Base-by-base conservation (phyloP, 1,139 yeast species). In the Sugiyamaella neomexicana region DNA sequence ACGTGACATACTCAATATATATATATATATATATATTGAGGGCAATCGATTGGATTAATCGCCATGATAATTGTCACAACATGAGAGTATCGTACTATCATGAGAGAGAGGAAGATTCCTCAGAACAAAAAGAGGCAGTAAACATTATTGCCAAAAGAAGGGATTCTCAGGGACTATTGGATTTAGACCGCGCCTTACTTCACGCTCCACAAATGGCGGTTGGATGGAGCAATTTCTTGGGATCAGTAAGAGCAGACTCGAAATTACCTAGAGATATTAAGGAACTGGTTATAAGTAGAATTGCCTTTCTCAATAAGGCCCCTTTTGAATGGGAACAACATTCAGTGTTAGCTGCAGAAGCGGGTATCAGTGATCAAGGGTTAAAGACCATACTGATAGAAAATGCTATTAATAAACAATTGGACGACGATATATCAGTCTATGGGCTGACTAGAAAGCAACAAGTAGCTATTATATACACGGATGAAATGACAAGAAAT, bases 261-360 rank as follows among this genome's bases (percentile, higher is more conserved):
- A 43, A 45, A 25, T 41, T 55, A n/a, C 31, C 41, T 25, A 31
- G 39, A 36, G 55, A 47, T 37, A 31, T 55, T 20, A 55, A 55
- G 36, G 57, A 55, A 29, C n/a, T 55, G 36, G 55, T 49, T 23
- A 55, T 55, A 10, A 36, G 57, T 34, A 36, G 57, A 27, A 55
- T 55, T 5, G 57, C 52, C 7, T 41, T 34, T 27, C 23, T 55
- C 16, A 55, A 55, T 17, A 48, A 50, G 25, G 57, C 54, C 1
- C 44, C 36, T 13, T 47, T 39, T 31, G 57, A 52, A n/a, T 55
- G 57, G 57, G 54, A 55, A 13, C 8, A 17, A 2, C 57, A 55
- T 36, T 46, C 52, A n/a, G 37, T n/a, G 15, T 27, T 52, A n/a
- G 57, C 57, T 9, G 17, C 13, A 2, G n/a, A 39, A 29, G 49